phyloP scores from a whole-genome alignment of 805 yeast genomes.

The Saturnispora ahearnii region DNA sequence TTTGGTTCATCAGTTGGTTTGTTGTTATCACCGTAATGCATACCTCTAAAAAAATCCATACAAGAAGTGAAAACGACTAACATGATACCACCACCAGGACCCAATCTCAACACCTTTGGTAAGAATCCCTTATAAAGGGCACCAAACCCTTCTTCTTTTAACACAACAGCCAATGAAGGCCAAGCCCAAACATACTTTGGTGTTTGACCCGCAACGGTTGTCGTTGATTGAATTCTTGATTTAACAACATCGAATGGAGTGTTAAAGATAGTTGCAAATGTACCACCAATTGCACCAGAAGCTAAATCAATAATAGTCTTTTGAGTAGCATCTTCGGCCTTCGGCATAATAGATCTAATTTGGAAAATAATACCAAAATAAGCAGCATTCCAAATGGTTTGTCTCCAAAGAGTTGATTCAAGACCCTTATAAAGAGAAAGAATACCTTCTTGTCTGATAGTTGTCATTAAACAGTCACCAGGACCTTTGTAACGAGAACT shows the following conservation, averaged over 20 bases:
- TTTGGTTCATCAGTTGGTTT: neutral
- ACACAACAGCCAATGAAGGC: constrained; percentile 67
- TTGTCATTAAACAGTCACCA: constrained; percentile 67
- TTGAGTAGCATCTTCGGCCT: constrained; percentile 58
- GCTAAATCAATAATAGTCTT: constrained; percentile 80
- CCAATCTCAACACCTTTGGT: constrained; percentile 94
- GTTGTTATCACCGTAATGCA: constrained; percentile 28
- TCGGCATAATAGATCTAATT: constrained; percentile 70
- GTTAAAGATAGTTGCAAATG: constrained; percentile 88
- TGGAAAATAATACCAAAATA: constrained; percentile 94
- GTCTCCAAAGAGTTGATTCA: constrained; percentile 97
- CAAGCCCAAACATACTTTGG: constrained; percentile 90
- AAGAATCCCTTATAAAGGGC: constrained; percentile 94
- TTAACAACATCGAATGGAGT: constrained; percentile 98
- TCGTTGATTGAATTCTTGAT: constrained; percentile 82
- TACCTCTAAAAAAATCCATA: constrained; percentile 85
- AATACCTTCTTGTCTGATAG: constrained; percentile 66
- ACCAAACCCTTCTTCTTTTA: constrained; percentile 82
- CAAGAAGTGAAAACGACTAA: constrained; percentile 92
- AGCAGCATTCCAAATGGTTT: constrained; percentile 94
- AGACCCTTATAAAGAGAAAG: constrained; percentile 86
- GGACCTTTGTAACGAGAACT: constrained; percentile 55
- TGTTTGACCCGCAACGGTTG: constrained; percentile 57
- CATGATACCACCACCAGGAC: constrained; percentile 99
- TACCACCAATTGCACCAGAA: constrained; percentile 95